These are phyloP conservation scores for Monosporascus ibericus DNA, from an alignment of 2,329 filamentous ascomycete genomes.

Conservation along the genomic window DNA sequence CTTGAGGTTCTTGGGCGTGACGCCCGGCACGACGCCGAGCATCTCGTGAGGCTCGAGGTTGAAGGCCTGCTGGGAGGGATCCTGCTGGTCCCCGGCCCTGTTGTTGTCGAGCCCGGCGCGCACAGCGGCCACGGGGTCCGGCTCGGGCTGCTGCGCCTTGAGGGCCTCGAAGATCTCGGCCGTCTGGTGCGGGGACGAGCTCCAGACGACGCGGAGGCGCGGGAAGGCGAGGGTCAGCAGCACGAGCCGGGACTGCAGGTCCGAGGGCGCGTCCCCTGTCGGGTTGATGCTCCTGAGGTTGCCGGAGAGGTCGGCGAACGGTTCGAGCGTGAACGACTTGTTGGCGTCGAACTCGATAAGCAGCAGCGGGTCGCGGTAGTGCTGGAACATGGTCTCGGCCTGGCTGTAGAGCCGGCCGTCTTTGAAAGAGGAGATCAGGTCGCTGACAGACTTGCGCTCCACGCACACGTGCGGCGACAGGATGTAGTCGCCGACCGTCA, in stretches of 20 bases:
- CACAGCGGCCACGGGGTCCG: slow-evolving; percentile 83
- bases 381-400: slow-evolving; percentile 86
- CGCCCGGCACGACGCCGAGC: slow-evolving; percentile 76
- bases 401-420: slow-evolving; percentile 90
- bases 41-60: slow-evolving; percentile 87
- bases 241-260: slow-evolving; percentile 87
- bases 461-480: slow-evolving; percentile 86
- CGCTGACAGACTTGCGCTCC: slow-evolving; percentile 87
- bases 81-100: slow-evolving; percentile 47
- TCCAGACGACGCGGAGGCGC: slow-evolving; percentile 87
- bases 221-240: slow-evolving; percentile 90
- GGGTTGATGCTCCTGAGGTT: slow-evolving; percentile 58
- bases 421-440: slow-evolving; percentile 85
- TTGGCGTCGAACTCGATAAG: slow-evolving; percentile 97
- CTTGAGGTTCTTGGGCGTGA: slow-evolving; percentile 72
- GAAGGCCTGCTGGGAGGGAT: slow-evolving; percentile 54
- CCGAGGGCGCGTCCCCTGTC: slow-evolving; percentile 52
- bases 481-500: slow-evolving; percentile 95
- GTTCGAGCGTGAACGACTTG: slow-evolving; percentile 92
- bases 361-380: slow-evolving; percentile 86
- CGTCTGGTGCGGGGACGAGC: slow-evolving; percentile 85
- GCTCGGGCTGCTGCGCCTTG: slow-evolving; percentile 84
- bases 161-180: slow-evolving; percentile 94
- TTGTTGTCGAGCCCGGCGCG: slow-evolving; percentile 68
- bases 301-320: slow-evolving; percentile 62